Base-by-base conservation (phyloP, 371 early-diverging fungal species). In the Capillidium heterosporum region DNA sequence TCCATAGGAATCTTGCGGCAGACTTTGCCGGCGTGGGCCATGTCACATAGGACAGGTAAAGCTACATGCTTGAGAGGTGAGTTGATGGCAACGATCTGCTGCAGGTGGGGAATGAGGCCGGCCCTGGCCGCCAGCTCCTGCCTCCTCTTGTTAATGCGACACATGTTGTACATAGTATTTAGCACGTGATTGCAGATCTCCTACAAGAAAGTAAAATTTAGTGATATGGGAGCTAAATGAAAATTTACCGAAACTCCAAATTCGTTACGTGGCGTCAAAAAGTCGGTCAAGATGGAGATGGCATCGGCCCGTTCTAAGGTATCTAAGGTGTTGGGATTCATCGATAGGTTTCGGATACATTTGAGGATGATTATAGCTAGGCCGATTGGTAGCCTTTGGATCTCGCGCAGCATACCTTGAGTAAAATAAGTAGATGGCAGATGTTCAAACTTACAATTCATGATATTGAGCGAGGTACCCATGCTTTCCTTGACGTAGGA, bases 151-250 rank as follows among this genome's bases (percentile, higher is more conserved):
- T 71, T 71, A 40, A 80, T 63, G 13, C 75, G 67, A 62, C 77
- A 78, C 17, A 80, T 61, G 61, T 80, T 78, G 67, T 67, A 80
- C 26, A 80, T 59, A 8, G 73, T 70, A 41, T 71, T 75, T 15
- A 80, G 57, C 43, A 71, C 67, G 56, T 79, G 77, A 59, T 76
- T 77, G 50, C 68, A 65, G 3, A 74, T 62, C 44, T 79, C 80
- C 65, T 35, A 35, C 1, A 24, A 32, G 27, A 52, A 41, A 28
- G 43, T 63, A 15, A 44, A 23, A 53, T 26, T 63, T 43, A 48
- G 8, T 31, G 32, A 10, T 4, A 5, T 24, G 19, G 43, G 46
- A 56, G 13, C 19, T 4, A 32, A 44, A 31, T 8, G n/a, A 35
- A 35, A 35, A 59, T 23, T 43, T 41, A 17, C 17, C 26, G 49